These are phyloP conservation scores for Periconia sp. DNA, from an alignment of 2,329 filamentous ascomycete genomes.

Conservation along the genomic window DNA sequence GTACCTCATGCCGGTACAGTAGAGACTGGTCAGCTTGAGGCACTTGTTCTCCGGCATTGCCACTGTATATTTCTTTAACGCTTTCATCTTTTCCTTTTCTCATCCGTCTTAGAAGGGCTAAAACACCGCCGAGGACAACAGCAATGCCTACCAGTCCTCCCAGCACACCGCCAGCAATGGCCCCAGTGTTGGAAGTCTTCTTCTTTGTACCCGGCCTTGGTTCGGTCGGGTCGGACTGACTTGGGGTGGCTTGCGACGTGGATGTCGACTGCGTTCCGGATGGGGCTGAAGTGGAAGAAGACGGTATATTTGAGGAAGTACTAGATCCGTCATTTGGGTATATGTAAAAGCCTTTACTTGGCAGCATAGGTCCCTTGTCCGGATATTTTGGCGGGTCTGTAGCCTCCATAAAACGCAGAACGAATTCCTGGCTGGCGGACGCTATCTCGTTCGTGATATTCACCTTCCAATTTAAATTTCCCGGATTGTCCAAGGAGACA, in stretches of 20 bases:
- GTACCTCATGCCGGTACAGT: too few relatives aligned
- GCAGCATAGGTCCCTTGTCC: neutral
- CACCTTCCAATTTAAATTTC: constrained; percentile 5
- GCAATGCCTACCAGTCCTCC: constrained; percentile 1
- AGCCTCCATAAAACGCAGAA: constrained; percentile 1
- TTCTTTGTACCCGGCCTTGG: neutral
- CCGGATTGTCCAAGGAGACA: neutral
- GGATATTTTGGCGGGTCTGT: neutral
- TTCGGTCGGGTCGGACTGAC: neutral
- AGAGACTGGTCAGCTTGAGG: too few relatives aligned
- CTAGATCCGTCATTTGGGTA: neutral
- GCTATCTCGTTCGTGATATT: constrained; percentile 2
- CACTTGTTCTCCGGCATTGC: too few relatives aligned
- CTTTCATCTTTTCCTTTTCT: too few relatives aligned
- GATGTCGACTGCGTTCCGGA: neutral
- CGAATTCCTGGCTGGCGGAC: neutral
- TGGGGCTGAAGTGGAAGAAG: neutral
- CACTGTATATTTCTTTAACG: too few relatives aligned
- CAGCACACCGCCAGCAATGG: constrained; percentile 6
- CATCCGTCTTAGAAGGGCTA: too few relatives aligned
- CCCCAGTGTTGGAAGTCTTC: constrained; percentile 1
- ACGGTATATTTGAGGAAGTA: neutral
- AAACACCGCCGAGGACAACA: constrained; percentile 3
- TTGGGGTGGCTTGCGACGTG: neutral
- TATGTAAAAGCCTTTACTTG: constrained; percentile 5